Conservation (phyloP, 2,329 filamentous ascomycete species). For the Furcasterigmium sp. region DNA sequence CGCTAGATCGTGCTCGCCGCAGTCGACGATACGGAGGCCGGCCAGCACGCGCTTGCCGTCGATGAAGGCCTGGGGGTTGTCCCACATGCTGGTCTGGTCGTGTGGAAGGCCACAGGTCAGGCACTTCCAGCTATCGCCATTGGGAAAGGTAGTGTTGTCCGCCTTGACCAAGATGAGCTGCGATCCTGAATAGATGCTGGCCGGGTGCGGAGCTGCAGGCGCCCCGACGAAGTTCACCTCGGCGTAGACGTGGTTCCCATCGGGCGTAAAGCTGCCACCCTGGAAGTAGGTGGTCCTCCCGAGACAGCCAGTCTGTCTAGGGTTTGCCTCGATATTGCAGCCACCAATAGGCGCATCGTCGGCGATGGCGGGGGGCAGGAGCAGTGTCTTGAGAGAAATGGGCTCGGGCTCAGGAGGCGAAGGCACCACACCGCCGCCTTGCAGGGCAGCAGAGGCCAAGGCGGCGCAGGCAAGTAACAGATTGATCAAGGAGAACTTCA, state of each 20-base stretch:
- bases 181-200: constrained; percentile 32
- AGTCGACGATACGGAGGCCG: constrained; percentile 30
- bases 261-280: constrained; percentile 28
- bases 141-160: constrained; percentile 32
- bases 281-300: constrained; percentile 6
- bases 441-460: too few species aligned
- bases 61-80: constrained; percentile 37
- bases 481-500: too few species aligned
- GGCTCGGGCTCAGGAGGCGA: constrained; percentile 23
- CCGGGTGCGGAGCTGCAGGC: constrained; percentile 27
- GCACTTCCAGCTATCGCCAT: constrained; percentile 41
- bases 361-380: constrained; percentile 27
- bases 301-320: constrained; percentile 30
- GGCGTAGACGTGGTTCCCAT: constrained; percentile 33
- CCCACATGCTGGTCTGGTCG: constrained; percentile 14
- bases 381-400: constrained; percentile 25
- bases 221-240: constrained; percentile 34
- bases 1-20: constrained; percentile 21
- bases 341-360: constrained; percentile 19
- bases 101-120: constrained; percentile 34
- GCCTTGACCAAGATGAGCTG: constrained; percentile 37
- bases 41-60: constrained; percentile 28
- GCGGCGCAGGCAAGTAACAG: too few species aligned
- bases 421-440: too few species aligned
- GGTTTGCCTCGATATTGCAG: constrained; percentile 25